Base-by-base conservation (phyloP, 345 rosid species). In the Xanthoceras sorbifolium region DNA sequence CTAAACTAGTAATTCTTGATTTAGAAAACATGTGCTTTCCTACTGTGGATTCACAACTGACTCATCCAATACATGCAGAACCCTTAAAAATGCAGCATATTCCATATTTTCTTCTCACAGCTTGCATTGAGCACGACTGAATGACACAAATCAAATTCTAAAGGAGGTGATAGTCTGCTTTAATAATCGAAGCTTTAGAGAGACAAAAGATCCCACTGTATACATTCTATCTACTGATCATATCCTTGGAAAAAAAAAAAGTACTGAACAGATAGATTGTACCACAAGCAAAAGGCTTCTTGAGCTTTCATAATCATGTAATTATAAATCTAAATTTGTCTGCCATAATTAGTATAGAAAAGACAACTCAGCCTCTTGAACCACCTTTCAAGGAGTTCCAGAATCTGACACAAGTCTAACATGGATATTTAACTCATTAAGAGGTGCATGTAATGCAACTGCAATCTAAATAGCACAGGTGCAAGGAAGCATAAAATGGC, bases 1-100 rank as follows among this genome's bases (percentile, higher is more conserved):
- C 65, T 23, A 60, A 71, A 71, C 20, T 29, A 4, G 18, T 22
- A 20, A 48, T 50, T 71, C 64, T 50, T 8, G 36, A 34, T 57
- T 57, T 36, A 55, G 32, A 59, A 70, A 17, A 18, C 65, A 72
- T 55, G 52, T 25, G 36, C 52, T 34, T 54, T 23, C 64, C 20
- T 72, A 4, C 54, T 14, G 38, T 15, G 36, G 52, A 34, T 23
- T 57, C 65, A 38, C 40, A 20, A 23, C 38, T 55, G 65, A 38
- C 40, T 4, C 74, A 36, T 23, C 22, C 65, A 71, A 29, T 36
- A 36, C 26, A 71, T 36, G 65, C 26, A 57, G 75, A 71, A 10
- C 25, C 65, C 75, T 63, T 14, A 72, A 60, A 55, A 60, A n/a
- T 14, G 57, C 40, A 72, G 26, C 55, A 72, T 38, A 72, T 59